Evolutionary conservation across 148 eudicot genomes (phyloP).

Genomic region (Rhododendron mucronatum): DNA sequence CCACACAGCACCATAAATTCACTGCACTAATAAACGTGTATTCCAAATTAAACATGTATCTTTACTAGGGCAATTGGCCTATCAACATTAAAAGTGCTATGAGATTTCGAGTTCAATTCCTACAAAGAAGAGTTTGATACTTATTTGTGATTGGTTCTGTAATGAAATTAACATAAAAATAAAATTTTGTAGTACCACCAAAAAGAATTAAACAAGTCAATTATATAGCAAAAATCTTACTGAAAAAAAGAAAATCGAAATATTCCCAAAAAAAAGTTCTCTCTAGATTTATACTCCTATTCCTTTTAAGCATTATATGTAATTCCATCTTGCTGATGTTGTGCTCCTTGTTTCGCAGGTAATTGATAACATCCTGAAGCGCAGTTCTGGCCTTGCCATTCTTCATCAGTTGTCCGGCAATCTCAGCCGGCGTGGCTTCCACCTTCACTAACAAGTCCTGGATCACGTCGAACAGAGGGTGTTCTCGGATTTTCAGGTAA

Average conservation of each 20-base stretch:
- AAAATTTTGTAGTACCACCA: too few relatives aligned
- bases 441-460: slow-evolving; percentile 20
- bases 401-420: slow-evolving; percentile 45
- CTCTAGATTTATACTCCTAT: too few relatives aligned
- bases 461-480: slow-evolving; percentile 16
- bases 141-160: too few relatives aligned
- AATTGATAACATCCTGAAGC: slow-evolving; percentile 17
- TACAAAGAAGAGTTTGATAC: too few relatives aligned
- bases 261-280: background rate
- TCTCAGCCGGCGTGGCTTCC: slow-evolving; percentile 39
- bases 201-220: background rate
- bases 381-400: slow-evolving; percentile 24
- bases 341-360: slow-evolving; percentile 20
- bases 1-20: too few relatives aligned
- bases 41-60: too few relatives aligned
- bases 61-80: too few relatives aligned
- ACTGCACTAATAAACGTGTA: too few relatives aligned
- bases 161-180: too few relatives aligned
- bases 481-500: slow-evolving; percentile 26
- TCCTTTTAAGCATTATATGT: too few relatives aligned
- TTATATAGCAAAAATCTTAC: background rate
- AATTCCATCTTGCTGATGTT: background rate
- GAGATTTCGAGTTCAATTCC: too few relatives aligned
- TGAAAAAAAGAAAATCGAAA: background rate
- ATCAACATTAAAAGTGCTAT: too few relatives aligned